Percentiles rank a stretch among this genome's conserved stretches.
Evolutionary conservation across 1,284 basidiomycete genomes (phyloP).

Genomic region (Cutaneotrichosporon mucoides): DNA sequence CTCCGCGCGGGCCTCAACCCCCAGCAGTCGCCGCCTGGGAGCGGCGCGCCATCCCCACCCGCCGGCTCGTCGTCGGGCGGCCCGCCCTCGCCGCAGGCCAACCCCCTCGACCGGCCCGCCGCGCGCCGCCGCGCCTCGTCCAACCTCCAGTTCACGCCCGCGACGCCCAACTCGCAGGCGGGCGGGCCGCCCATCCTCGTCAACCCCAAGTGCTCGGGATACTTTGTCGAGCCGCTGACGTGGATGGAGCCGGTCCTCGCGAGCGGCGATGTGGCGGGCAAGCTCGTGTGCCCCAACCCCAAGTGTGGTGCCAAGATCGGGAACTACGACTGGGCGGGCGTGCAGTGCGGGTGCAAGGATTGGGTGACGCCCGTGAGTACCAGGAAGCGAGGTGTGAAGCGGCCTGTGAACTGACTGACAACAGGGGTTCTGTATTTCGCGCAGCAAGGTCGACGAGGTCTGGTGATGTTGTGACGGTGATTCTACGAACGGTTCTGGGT

Average conservation of each 20-base stretch:
- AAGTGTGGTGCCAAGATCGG: conserved; percentile 88
- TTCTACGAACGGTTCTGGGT: not conserved
- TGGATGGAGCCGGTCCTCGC: conserved; percentile 89
- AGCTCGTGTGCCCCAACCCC: conserved; percentile 84
- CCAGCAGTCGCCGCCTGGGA: too few relatives aligned
- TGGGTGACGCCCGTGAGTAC: conserved; percentile 81
- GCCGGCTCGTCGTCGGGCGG: not conserved
- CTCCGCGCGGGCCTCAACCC: conserved; percentile 23
- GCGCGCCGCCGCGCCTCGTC: not conserved
- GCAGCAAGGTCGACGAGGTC: conserved; percentile 87
- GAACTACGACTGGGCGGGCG: conserved; percentile 95
- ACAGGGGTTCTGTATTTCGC: conserved; percentile 81
- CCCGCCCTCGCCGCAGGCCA: not conserved
- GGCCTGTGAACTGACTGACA: not conserved
- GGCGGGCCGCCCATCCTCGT: conserved; percentile 63
- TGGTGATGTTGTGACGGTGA: conserved; percentile 25
- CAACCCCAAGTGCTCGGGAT: conserved; percentile 81
- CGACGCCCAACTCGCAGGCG: not conserved
- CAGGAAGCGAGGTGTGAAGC: not conserved
- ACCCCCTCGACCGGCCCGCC: not conserved
- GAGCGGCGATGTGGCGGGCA: conserved; percentile 71
- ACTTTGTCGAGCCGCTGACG: conserved; percentile 94
- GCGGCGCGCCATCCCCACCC: too few relatives aligned
- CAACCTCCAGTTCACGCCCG: not conserved
- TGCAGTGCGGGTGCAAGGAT: conserved; percentile 82